Base-by-base conservation (phyloP, 306 rosid genomes). In the Inga leiocalycina region DNA sequence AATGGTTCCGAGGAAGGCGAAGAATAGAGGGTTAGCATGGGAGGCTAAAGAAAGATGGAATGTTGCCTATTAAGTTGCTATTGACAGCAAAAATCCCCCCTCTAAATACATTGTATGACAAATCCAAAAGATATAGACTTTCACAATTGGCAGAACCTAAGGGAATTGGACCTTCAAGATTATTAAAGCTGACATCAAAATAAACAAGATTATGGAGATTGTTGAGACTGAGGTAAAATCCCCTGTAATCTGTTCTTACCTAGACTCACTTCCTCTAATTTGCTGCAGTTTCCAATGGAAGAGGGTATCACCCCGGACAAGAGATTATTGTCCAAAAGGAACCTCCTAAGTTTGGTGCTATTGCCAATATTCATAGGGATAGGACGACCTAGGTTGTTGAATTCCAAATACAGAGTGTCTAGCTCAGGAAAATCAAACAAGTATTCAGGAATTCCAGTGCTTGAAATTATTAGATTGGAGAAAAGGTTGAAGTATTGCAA, bases 321-420 rank as follows among this genome's bases (percentile, higher is more conserved):
- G 77, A 43, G 59, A 69, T 90, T 88, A 6, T 24, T 46, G 27
- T 64, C 20, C 24, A 91, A 34, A 77, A 79, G 67, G 22, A 91
- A 56, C 30, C 8, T 9, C 22, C 64, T 67, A 24, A 86, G 57
- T 79, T 81, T 76, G 67, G 81, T 87, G 85, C 79, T 4, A 46
- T 82, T 80, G 71, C 95, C 92, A 54, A 91, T 73, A 85, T 62
- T 88, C 19, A 71, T 27, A 14, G 93, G 92, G 12, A 91, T 87
- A 5, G 89, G 80, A 48, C 91, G 91, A 66, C 34, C 82, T 74
- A 91, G 74, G n/a, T 56, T 76, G 69, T 91, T 89, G 1, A 32
- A 3, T 56, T 77, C 68, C 43, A 89, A 68, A 75, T 66, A 78
- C 22, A 90, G 30, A 65, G 27, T 2, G 69, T 81, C 72, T 56